phyloP scores from a whole-genome alignment of 2,329 filamentous ascomycete species.

The Fusarium buxicola region DNA sequence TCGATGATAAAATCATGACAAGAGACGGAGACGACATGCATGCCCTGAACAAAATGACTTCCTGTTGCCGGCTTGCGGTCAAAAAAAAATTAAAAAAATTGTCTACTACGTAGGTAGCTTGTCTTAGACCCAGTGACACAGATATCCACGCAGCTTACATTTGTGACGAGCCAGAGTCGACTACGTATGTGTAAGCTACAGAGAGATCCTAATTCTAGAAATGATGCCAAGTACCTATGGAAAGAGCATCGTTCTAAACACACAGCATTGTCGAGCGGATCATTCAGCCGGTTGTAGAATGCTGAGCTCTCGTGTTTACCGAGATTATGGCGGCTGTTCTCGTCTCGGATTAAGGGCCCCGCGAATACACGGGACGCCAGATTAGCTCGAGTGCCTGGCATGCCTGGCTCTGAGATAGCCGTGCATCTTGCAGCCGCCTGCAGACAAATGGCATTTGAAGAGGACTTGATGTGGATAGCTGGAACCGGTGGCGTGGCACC shows the following conservation, averaged over 20 bases:
- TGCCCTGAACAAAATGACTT: background rate
- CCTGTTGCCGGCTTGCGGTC: background rate
- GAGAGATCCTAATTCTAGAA: background rate
- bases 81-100: background rate
- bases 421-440: conserved; percentile 1
- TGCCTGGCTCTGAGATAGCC: background rate
- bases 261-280: background rate
- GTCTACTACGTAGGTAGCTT: background rate
- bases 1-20: background rate
- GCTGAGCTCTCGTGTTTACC: background rate
- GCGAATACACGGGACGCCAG: conserved; percentile 1
- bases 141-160: background rate
- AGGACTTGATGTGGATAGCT: conserved; percentile 4
- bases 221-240: background rate
- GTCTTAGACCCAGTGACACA: background rate
- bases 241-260: background rate
- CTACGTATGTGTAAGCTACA: background rate
- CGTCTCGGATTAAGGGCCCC: conserved; percentile 8
- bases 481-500: conserved; percentile 30
- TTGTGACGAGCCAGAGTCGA: background rate
- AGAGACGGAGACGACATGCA: background rate
- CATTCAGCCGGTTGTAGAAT: background rate
- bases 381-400: background rate
- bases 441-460: background rate
- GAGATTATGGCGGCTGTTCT: conserved; percentile 1